A percentile compares a stretch with the other conserved stretches of the same genome.
These are phyloP conservation scores for Trametes gibbosa DNA, from an alignment of 768 basidiomycete genomes.

Conservation along the genomic window DNA sequence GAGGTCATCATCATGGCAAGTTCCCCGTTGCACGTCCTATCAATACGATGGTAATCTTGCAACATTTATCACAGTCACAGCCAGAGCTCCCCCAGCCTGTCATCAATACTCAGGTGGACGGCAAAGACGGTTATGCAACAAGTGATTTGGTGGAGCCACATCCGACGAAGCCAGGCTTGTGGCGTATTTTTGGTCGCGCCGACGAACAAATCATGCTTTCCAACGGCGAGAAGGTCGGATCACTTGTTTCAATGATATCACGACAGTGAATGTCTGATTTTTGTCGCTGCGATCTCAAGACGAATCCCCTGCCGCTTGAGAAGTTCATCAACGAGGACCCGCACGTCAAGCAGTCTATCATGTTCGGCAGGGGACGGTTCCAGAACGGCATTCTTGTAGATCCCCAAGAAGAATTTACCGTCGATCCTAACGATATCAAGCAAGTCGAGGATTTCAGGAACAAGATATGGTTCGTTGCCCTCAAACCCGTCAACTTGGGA, in stretches of 20 bases:
- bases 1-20: slow-evolving; percentile 8
- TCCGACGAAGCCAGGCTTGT: slow-evolving; percentile 37
- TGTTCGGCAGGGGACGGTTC: slow-evolving; percentile 43
- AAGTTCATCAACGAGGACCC: slow-evolving; percentile 36
- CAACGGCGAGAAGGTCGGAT: slow-evolving; percentile 39
- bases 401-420: slow-evolving; percentile 26
- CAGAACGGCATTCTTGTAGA: slow-evolving; percentile 41
- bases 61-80: neutral
- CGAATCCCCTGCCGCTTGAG: slow-evolving; percentile 39
- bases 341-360: slow-evolving; percentile 32
- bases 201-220: slow-evolving; percentile 47
- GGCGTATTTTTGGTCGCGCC: slow-evolving; percentile 40
- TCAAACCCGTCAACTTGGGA: neutral
- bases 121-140: slow-evolving; percentile 35
- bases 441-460: slow-evolving; percentile 34
- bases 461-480: slow-evolving; percentile 32
- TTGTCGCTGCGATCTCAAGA: slow-evolving; percentile 22
- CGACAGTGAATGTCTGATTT: neutral
- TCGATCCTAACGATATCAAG: slow-evolving; percentile 31
- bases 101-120: slow-evolving; percentile 25
- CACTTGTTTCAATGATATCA: neutral
- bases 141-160: slow-evolving; percentile 41
- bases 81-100: slow-evolving; percentile 1
- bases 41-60: neutral
- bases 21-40: neutral